phyloP scores from a whole-genome alignment of 768 basidiomycete genomes.

The Pleurotus salmoneostramineus region DNA sequence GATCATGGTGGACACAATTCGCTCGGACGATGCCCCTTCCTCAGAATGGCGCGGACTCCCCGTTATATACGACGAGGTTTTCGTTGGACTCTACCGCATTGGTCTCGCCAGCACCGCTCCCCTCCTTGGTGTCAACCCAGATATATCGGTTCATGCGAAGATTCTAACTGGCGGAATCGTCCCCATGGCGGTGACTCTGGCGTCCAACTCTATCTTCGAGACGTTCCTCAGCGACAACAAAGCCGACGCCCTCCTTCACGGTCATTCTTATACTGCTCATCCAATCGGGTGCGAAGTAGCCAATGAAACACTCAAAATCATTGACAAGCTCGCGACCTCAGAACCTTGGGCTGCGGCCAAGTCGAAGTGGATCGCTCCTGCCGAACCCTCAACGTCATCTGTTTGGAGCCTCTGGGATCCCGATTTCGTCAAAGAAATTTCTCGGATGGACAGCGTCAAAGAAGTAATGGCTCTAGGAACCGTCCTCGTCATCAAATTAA shows the following conservation, averaged over 20 bases:
- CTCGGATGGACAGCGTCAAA: constrained; percentile 50
- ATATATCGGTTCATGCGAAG: constrained; percentile 91
- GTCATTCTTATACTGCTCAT: constrained; percentile 95
- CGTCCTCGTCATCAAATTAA: constrained; percentile 76
- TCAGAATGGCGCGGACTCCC: constrained; percentile 68
- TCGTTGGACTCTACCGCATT: constrained; percentile 87
- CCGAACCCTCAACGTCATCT: constrained; percentile 11
- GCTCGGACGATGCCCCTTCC: constrained; percentile 35
- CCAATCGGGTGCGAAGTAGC: constrained; percentile 92
- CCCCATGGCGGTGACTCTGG: constrained; percentile 82
- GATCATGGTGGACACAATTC: constrained; percentile 76
- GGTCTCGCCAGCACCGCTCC: constrained; percentile 64
- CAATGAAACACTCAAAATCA: constrained; percentile 65
- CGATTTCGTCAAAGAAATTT: constrained; percentile 61
- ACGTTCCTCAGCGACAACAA: constrained; percentile 77
- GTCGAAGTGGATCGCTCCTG: constrained; percentile 45
- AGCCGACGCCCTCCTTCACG: constrained; percentile 85
- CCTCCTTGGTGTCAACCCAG: constrained; percentile 71
- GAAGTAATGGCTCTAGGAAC: constrained; percentile 88
- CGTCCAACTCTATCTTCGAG: constrained; percentile 73
- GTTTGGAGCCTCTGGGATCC: constrained; percentile 92
- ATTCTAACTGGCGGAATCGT: constrained; percentile 90
- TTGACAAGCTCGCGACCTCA: constrained; percentile 47
- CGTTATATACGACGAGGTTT: constrained; percentile 95
- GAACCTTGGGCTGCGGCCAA: constrained; percentile 60